Base-by-base conservation (phyloP, 2,329 filamentous ascomycete species). In the Colletotrichum euphorbiae region DNA sequence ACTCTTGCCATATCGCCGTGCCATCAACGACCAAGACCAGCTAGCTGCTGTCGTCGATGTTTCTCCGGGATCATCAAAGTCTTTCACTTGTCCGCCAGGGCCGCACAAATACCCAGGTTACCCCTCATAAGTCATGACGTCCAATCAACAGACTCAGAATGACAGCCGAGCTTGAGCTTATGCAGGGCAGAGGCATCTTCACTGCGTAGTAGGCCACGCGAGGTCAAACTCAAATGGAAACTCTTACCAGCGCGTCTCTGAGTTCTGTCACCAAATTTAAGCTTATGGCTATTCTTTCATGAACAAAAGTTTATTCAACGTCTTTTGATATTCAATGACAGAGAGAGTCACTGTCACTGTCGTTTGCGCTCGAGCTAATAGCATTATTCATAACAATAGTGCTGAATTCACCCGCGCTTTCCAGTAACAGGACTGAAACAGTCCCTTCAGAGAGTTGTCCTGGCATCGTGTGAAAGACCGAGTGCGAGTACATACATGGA, bases 221-320 rank as follows among this genome's bases (percentile, higher is more conserved):
- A 43, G 36, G 17, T 40, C 38, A 40, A 21, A 51, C 51, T 63
- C 57, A 38, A 31, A n/a, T 21, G 19, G 17, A 59, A 31, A 19
- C 45, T 63, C 33, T 43, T 19, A n/a, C 19, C 51, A 28, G 59
- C 58, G 42, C 31, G 50, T 15, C 17, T 48, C 51, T 57, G 64
- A 67, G 59, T 67, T 67, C 59, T 67, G 64, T 63, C 64, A 67
- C 28, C 51, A 19, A 4, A 33, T 38, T 63, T 67, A 67, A 63
- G 64, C 43, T 63, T 63, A 57, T 51, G 43, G 40, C 38, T 62
- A 48, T 46, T 48, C 36, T 40, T 43, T 28, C 13, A 19, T 12
- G 8, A 9, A 2, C 15, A 33, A 42, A 36, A 45, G 33, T 48
- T 56, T 28, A 36, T 15, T 50, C 40, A 19, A 55, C 50, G 51